phyloP scores from a whole-genome alignment of 1,284 basidiomycete species.

The Ustilago xerochloae region DNA sequence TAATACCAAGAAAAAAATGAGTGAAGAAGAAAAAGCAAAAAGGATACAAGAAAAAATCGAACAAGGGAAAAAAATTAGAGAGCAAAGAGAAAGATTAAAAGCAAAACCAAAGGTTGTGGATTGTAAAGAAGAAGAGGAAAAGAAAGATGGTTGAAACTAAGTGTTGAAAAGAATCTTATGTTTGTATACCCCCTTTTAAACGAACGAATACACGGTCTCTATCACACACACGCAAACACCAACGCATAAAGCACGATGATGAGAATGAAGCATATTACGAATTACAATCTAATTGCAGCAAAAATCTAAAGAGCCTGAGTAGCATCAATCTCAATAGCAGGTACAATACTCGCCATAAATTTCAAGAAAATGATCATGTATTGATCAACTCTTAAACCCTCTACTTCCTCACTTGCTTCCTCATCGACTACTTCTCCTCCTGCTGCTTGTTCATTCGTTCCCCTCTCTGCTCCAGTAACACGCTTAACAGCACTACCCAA shows the following conservation, averaged over 20 bases:
- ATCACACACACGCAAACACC: too few species aligned
- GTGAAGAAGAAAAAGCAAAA: slow-evolving; percentile 5
- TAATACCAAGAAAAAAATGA: slow-evolving; percentile 20
- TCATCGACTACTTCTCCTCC: neutral
- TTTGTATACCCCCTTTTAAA: too few species aligned
- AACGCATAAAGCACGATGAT: neutral
- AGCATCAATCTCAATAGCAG: slow-evolving; percentile 67
- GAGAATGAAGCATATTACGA: too few species aligned
- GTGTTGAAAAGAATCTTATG: too few species aligned
- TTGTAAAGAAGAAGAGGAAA: neutral
- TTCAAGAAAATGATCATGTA: slow-evolving; percentile 68
- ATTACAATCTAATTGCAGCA: too few species aligned
- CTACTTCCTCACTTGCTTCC: slow-evolving; percentile 34
- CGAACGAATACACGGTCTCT: too few species aligned
- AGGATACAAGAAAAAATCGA: slow-evolving; percentile 12
- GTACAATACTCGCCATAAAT: slow-evolving; percentile 66
- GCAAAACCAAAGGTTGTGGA: neutral
- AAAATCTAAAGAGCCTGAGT: slow-evolving; percentile 52
- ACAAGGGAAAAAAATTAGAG: neutral
- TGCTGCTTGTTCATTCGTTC: neutral
- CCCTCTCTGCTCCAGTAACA: slow-evolving; percentile 71
- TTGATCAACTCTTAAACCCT: slow-evolving; percentile 64
- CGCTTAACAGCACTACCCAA: slow-evolving; percentile 76
- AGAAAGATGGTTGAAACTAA: too few species aligned
- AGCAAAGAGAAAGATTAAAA: neutral